phyloP scores from a whole-genome alignment of 148 eudicot species.

The Spergularia marina region DNA sequence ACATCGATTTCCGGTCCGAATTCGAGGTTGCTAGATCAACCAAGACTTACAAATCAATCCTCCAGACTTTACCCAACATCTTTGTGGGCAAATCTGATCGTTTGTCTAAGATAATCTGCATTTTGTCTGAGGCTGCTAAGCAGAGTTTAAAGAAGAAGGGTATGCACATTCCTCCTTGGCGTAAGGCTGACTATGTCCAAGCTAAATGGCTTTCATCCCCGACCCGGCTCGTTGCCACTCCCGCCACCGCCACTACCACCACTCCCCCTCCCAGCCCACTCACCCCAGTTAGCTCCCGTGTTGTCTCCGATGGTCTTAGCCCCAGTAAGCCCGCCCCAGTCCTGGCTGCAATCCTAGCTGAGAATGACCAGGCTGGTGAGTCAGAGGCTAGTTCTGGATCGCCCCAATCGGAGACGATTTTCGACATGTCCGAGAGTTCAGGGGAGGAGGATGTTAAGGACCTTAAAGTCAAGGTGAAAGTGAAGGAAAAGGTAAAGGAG shows the following conservation, averaged over 20 bases:
- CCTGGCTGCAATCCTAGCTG: background rate
- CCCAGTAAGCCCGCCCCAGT: background rate
- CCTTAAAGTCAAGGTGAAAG: constrained; percentile 1
- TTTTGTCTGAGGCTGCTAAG: constrained; percentile 75
- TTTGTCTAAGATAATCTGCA: constrained; percentile 49
- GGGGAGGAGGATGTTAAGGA: constrained; percentile 41
- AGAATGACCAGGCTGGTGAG: constrained; percentile 15
- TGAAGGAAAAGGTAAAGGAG: constrained; percentile 29
- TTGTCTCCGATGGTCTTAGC: background rate
- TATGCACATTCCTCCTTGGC: constrained; percentile 93
- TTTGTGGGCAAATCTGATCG: constrained; percentile 82
- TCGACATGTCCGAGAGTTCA: constrained; percentile 46
- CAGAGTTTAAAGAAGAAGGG: constrained; percentile 92
- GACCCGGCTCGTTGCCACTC: constrained; percentile 29
- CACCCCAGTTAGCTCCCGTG: constrained; percentile 1
- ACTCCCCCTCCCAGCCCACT: constrained; percentile 26
- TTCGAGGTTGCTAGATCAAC: constrained; percentile 88
- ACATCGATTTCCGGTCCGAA: constrained; percentile 82
- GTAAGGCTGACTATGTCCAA: constrained; percentile 72
- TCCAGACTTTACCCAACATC: constrained; percentile 65
- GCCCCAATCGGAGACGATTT: constrained; percentile 31
- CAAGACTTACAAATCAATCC: constrained; percentile 61
- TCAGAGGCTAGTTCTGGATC: constrained; percentile 26
- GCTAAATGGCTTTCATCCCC: constrained; percentile 86
- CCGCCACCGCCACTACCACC: constrained; percentile 3